Conservation (phyloP, 768 basidiomycete species). For the Leccinellum luteum region DNA sequence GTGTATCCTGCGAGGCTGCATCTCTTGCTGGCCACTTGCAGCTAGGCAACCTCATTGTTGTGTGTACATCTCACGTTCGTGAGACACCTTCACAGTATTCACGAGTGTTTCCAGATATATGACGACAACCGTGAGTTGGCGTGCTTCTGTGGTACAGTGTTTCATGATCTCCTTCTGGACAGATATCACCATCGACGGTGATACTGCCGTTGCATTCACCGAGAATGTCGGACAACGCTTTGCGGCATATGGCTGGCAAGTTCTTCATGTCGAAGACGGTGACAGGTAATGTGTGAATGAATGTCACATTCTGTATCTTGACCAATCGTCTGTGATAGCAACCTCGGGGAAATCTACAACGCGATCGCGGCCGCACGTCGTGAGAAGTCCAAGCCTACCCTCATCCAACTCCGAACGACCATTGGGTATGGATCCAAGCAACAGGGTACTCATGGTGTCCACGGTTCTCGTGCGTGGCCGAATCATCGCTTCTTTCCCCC, state of each 20-base stretch:
- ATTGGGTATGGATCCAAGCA: conserved; percentile 93
- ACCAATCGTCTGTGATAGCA: conserved; percentile 42
- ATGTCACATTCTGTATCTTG: background rate
- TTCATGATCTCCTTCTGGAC: conserved; percentile 10
- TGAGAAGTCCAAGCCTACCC: conserved; percentile 79
- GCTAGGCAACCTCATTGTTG: conserved; percentile 89
- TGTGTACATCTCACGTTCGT: conserved; percentile 40
- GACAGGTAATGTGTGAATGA: conserved; percentile 50
- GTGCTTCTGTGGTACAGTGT: background rate
- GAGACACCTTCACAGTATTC: conserved; percentile 13
- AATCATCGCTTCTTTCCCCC: background rate
- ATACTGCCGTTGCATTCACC: conserved; percentile 90
- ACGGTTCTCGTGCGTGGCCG: conserved; percentile 76
- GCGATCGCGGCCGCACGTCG: conserved; percentile 76
- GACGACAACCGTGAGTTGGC: conserved; percentile 85
- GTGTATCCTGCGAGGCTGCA: conserved; percentile 89
- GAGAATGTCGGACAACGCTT: conserved; percentile 90
- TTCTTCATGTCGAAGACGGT: conserved; percentile 79
- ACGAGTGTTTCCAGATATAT: conserved; percentile 58
- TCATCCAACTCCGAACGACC: conserved; percentile 83
- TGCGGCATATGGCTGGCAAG: conserved; percentile 92
- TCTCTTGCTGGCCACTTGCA: conserved; percentile 92
- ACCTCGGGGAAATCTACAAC: conserved; percentile 71
- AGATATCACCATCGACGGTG: conserved; percentile 97
- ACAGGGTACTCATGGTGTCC: conserved; percentile 92